Base-by-base conservation (phyloP, 768 basidiomycete genomes). In the Amanita jacksonii region DNA sequence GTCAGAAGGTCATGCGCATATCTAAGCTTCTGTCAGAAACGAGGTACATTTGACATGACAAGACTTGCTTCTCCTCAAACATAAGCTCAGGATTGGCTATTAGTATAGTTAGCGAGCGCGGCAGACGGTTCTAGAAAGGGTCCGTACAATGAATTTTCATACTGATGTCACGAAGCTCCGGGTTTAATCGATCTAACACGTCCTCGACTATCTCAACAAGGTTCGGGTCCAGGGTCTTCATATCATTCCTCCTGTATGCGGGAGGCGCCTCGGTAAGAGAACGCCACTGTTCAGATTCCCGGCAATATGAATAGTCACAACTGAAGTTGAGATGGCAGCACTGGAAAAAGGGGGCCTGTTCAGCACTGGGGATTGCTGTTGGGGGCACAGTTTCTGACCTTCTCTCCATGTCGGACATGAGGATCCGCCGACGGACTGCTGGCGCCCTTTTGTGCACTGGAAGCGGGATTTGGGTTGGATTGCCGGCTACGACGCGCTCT, bases 1-100 rank as follows among this genome's bases (percentile, higher is more conserved):
- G 81, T 77, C 42, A 89, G 63, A 13, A 65, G 57, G 51, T 86
- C 79, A 51, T 88, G 86, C 8, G 87, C 84, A 57, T 74, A 74
- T 52, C 86, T 89, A 48, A 2, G 47, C 44, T 41, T 20, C 32
- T 19, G 12, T 36, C 47, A 13, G 46, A 49, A 44, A 48, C 40
- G 51, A 22, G 33, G 44, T 33, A 22, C 20, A 27, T 47, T 48
- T 25, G 43, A 48, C 13, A 34, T 30, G 35, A 34, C 37, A 36
- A 45, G 22, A 64, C 71, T 24, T 20, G 80, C 83, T 63, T 66
- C 59, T 87, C 85, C 48, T 81, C 55, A 54, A 81, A 87, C 49
- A 58, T 66, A 47, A 80, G 55, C 56, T 85, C 84, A 6, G 83
- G 83, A 52, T 82, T 75, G 42, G 57, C 83, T 85, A 37, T 30